These are phyloP conservation scores for Huntiella abstrusa DNA, from an alignment of 2,329 filamentous ascomycete genomes.

Conservation along the genomic window DNA sequence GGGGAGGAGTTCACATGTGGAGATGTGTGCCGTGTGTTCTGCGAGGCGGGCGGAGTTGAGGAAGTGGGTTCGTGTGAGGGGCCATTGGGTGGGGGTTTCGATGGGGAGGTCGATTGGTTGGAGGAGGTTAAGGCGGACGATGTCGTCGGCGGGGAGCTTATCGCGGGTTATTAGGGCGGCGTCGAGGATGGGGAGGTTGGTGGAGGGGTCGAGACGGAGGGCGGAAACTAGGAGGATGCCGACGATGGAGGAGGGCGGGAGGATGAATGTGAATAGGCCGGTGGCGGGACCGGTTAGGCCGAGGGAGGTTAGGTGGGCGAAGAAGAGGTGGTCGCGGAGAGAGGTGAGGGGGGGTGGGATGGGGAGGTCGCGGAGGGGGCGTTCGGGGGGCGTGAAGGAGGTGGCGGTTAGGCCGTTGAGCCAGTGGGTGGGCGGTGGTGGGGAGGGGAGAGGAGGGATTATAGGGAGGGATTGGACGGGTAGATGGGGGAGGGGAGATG, in stretches of 20 bases:
- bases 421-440: not conserved
- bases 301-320: conserved; percentile 26
- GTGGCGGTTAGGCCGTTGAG: conserved; percentile 1
- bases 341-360: not conserved
- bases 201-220: conserved; percentile 25
- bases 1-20: conserved; percentile 24
- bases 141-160: conserved; percentile 19
- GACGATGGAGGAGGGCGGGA: not conserved
- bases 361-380: not conserved
- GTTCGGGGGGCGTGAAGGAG: not conserved
- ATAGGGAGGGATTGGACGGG: not conserved
- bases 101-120: conserved; percentile 19
- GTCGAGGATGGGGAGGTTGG: conserved; percentile 26
- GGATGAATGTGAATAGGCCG: conserved; percentile 15
- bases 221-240: conserved; percentile 22
- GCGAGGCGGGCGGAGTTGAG: conserved; percentile 28
- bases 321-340: conserved; percentile 18
- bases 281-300: conserved; percentile 27
- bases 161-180: conserved; percentile 29
- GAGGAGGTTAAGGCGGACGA: conserved; percentile 21
- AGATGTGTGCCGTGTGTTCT: conserved; percentile 21
- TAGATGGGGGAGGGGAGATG: not conserved
- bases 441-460: not conserved
- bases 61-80: conserved; percentile 26
- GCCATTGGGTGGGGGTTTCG: conserved; percentile 28